phyloP scores from a whole-genome alignment of 2,329 filamentous ascomycete species.

The Tolypocladium cylindrosporum region DNA sequence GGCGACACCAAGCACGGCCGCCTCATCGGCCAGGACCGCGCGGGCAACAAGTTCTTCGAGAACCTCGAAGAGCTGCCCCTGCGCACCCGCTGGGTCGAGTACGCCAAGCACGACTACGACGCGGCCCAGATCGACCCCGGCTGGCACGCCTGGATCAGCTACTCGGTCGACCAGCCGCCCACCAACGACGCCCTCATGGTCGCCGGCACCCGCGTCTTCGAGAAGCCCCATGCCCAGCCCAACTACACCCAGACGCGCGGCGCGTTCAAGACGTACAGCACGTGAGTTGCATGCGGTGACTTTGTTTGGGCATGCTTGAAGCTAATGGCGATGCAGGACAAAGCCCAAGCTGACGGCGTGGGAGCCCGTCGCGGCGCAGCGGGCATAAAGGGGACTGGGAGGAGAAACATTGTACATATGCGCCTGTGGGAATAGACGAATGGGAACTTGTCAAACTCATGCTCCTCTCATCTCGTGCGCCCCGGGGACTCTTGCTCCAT shows the following conservation, averaged over 20 bases:
- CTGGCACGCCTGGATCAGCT: constrained; percentile 98
- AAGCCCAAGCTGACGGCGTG: constrained; percentile 45
- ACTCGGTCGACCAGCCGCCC: constrained; percentile 81
- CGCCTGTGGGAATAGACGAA: constrained; percentile 2
- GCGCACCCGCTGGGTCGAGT: constrained; percentile 95
- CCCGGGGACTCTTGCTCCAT: neutral
- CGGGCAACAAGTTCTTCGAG: constrained; percentile 97
- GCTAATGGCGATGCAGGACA: constrained; percentile 21
- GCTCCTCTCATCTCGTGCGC: no score
- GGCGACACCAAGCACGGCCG: constrained; percentile 94
- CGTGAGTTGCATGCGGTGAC: constrained; percentile 50
- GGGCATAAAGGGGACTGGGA: constrained; percentile 15
- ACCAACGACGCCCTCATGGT: constrained; percentile 63
- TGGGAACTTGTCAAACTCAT: neutral
- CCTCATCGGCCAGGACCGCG: constrained; percentile 75
- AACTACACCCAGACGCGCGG: constrained; percentile 67
- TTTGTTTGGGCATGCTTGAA: no score
- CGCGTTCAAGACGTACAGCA: constrained; percentile 89
- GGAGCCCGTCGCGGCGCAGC: constrained; percentile 33
- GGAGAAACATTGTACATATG: constrained; percentile 19
- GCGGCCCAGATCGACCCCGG: constrained; percentile 82
- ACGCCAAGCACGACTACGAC: constrained; percentile 78
- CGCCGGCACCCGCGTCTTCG: constrained; percentile 62
- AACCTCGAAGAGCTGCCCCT: constrained; percentile 92
- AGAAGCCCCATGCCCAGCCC: constrained; percentile 58